phyloP scores from a whole-genome alignment of 2,329 filamentous ascomycete genomes.

The Sclerotinia glacialis region DNA sequence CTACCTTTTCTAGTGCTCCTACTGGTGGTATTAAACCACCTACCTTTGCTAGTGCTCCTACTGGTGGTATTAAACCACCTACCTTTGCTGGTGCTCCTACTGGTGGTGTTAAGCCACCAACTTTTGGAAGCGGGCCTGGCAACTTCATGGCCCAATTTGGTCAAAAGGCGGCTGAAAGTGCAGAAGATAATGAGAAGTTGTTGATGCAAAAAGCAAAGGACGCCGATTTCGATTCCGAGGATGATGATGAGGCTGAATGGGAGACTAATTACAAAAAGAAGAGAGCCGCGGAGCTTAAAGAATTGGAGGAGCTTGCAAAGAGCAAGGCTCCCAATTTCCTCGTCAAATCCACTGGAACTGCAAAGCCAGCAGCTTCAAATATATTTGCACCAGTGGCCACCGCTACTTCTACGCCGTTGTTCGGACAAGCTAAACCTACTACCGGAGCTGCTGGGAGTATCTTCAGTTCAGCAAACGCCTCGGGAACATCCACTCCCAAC shows the following conservation, averaged over 20 bases:
- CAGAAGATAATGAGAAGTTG: slow-evolving; percentile 30
- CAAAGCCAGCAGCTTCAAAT: slow-evolving; percentile 14
- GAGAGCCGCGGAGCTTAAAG: slow-evolving; percentile 27
- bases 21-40: slow-evolving; percentile 12
- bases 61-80: slow-evolving; percentile 27
- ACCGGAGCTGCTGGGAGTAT: slow-evolving; percentile 35
- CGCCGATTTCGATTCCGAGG: slow-evolving; percentile 37
- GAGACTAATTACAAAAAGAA: slow-evolving; percentile 31
- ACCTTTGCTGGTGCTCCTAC: slow-evolving; percentile 8
- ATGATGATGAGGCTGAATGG: slow-evolving; percentile 36
- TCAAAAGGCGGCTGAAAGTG: slow-evolving; percentile 27
- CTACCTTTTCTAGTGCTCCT: slow-evolving; percentile 3
- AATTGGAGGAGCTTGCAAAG: slow-evolving; percentile 29
- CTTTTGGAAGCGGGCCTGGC: slow-evolving; percentile 29
- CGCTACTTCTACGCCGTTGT: slow-evolving; percentile 24
- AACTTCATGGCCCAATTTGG: slow-evolving; percentile 35
- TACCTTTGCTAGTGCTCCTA: slow-evolving; percentile 4
- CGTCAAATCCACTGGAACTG: slow-evolving; percentile 11
- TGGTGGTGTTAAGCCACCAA: slow-evolving; percentile 31
- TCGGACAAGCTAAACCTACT: slow-evolving; percentile 43
- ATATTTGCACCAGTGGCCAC: neutral
- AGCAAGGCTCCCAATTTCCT: slow-evolving; percentile 27
- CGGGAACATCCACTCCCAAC: slow-evolving; percentile 35
- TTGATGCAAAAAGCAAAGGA: slow-evolving; percentile 35
- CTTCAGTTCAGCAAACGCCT: slow-evolving; percentile 32